Base-by-base conservation (phyloP, 331 rosid species). In the Acacia pycnantha region DNA sequence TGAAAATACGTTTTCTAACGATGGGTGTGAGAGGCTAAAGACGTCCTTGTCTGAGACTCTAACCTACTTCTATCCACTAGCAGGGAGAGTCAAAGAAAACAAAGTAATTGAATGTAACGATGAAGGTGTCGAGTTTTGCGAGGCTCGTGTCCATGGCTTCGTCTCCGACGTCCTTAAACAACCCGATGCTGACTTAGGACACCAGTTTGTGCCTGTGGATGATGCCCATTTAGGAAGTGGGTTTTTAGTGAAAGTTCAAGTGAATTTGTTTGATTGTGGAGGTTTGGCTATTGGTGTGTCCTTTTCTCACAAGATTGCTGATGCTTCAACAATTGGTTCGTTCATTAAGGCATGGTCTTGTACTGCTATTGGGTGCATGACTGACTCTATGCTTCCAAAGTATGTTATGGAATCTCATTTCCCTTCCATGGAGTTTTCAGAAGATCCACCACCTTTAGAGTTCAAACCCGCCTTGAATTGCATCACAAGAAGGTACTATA, bases 331-430 rank as follows among this genome's bases (percentile, higher is more conserved):
- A 2, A 12, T 82, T 11, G 13, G 18, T 5, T 43, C 27, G 1
- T 73, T 85, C 77, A 61, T 85, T 46, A 74, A 68, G 22, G 53
- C 66, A 14, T 85, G 88, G 88, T 75, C 86, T 46, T 71, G 74
- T 19, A 7, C 8, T 0, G 69, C 79, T 24, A 24, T 31, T n/a
- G 56, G 71, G 11, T 8, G 13, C 15, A 19, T 64, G 33, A 22
- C 2, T 12, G 51, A 73, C 44, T 62, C 26, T 13, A 37, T 73
- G 31, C 18, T 21, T n/a, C 79, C 84, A 0, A 35, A 72, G 40
- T 79, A 43, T n/a, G 4, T 70, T 37, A 46, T 44, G 8, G 65
- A 65, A 9, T 31, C 77, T 44, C 73, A 19, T 69, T 29, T 61
- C 13, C 84, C 87, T 11, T 70, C 81, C 44, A 61, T 27, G 22